Conservation (phyloP, 208 protist genomes). For the Acanthamoeba divionensis region DNA sequence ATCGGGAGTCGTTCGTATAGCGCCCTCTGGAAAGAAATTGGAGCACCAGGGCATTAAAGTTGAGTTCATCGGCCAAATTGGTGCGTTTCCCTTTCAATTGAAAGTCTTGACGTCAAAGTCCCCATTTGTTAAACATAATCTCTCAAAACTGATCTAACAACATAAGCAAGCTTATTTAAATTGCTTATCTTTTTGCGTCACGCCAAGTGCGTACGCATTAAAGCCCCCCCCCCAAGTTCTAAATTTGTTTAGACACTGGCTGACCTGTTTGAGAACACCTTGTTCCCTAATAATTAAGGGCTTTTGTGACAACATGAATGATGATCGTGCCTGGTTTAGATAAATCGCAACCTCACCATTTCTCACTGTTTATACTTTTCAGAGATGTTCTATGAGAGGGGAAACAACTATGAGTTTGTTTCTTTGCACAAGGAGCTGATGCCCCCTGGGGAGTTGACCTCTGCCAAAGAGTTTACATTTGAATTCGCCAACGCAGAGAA, state of each 20-base stretch:
- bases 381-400: constrained; percentile 79
- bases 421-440: constrained; percentile 71
- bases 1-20: constrained; percentile 63
- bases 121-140: too few relatives aligned
- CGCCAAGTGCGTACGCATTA: too few relatives aligned
- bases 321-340: too few relatives aligned
- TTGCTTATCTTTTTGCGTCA: too few relatives aligned
- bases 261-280: too few relatives aligned
- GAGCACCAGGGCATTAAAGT: constrained; percentile 73
- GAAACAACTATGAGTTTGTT: constrained; percentile 76
- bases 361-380: neutral
- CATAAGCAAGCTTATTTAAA: too few relatives aligned
- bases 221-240: neutral
- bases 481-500: constrained; percentile 80
- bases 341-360: neutral
- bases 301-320: too few relatives aligned
- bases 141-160: too few relatives aligned
- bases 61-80: constrained; percentile 75
- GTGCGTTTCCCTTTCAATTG: constrained; percentile 33
- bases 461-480: constrained; percentile 61
- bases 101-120: neutral
- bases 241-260: too few relatives aligned
- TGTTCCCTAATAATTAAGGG: too few relatives aligned
- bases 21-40: constrained; percentile 69
- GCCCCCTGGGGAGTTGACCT: constrained; percentile 68